phyloP scores from a whole-genome alignment of 768 basidiomycete species.

The Naganishia antarctica region DNA sequence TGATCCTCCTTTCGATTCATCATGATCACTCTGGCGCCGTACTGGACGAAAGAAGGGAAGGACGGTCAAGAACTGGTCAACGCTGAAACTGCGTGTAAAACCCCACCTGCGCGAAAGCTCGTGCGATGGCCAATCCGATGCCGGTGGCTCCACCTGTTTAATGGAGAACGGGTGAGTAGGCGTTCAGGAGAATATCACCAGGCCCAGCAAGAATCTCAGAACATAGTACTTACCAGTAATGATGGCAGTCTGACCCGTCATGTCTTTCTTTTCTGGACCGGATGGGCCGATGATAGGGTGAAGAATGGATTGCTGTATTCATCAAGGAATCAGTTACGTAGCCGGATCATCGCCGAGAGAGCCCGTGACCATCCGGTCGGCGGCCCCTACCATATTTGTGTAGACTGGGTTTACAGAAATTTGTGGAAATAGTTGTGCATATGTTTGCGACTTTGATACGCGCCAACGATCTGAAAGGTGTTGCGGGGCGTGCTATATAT shows the following conservation, averaged over 20 bases:
- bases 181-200: background rate
- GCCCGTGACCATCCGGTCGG: no score
- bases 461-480: no score
- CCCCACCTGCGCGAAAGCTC: constrained; percentile 32
- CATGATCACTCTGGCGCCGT: constrained; percentile 37
- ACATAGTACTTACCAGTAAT: constrained; percentile 35
- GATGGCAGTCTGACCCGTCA: constrained; percentile 36
- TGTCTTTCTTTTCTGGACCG: constrained; percentile 37
- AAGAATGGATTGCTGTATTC: constrained; percentile 43
- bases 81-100: no score
- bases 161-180: background rate
- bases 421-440: no score
- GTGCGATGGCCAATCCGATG: constrained; percentile 38
- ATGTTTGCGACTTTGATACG: no score
- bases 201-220: no score
- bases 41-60: constrained; percentile 27
- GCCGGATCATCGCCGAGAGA: no score
- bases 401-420: no score
- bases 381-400: no score
- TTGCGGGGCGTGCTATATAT: no score
- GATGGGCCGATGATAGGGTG: constrained; percentile 43
- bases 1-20: constrained; percentile 47
- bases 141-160: constrained; percentile 27
- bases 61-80: background rate
- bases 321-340: no score